A percentile compares a stretch with the other conserved stretches of the same genome.
These are phyloP conservation scores for Pneumocystis sp. DNA, from an alignment of 1,139 yeast genomes.

Conservation along the genomic window DNA sequence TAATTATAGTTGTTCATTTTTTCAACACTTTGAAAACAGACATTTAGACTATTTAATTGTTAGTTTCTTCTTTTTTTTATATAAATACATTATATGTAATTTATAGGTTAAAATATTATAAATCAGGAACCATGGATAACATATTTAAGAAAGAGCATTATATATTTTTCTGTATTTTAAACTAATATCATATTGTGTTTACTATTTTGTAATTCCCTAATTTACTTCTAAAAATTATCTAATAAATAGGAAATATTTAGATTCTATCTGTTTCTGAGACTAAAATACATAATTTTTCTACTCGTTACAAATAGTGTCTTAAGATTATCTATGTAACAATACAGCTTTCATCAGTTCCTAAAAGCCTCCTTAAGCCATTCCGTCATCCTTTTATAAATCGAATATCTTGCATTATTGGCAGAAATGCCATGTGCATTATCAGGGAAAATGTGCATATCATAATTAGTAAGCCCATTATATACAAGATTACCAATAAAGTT, in stretches of 20 bases:
- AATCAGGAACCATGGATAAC: background rate
- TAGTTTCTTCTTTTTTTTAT: background rate
- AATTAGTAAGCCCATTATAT: constrained; percentile 50
- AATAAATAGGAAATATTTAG: background rate
- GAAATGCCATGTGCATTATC: constrained; percentile 79
- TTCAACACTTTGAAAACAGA: constrained; percentile 20
- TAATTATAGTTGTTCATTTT: constrained; percentile 27
- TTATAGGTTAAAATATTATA: background rate
- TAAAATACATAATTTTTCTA: background rate
- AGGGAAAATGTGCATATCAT: constrained; percentile 81
- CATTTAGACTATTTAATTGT: background rate
- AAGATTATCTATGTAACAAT: background rate
- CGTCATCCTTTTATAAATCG: constrained; percentile 61
- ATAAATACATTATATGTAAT: background rate
- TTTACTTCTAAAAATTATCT: background rate
- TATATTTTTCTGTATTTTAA: background rate
- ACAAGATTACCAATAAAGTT: constrained; percentile 60
- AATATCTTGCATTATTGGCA: constrained; percentile 61
- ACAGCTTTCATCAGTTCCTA: constrained; percentile 11
- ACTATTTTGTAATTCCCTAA: background rate
- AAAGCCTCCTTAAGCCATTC: constrained; percentile 64
- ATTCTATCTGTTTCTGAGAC: background rate
- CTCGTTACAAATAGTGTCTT: background rate
- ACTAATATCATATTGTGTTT: background rate
- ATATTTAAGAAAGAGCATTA: background rate